These are phyloP conservation scores for Tuber magnatum DNA, from an alignment of 495 filamentous ascomycete genomes.

Conservation along the genomic window DNA sequence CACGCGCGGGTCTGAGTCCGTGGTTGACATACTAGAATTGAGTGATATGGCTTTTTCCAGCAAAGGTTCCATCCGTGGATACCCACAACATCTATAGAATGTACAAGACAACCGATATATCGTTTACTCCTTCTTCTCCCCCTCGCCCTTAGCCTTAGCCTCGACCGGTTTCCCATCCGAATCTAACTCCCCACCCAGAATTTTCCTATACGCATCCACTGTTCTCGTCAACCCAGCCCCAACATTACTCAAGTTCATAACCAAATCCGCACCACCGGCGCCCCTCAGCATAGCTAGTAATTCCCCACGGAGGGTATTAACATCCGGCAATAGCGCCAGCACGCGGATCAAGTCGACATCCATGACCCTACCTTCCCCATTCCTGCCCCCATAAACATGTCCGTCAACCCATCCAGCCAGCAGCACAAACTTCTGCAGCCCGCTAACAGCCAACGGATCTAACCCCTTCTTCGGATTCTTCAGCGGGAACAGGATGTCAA, in stretches of 20 bases:
- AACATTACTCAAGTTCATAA: conserved; percentile 30
- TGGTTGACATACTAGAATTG: background rate
- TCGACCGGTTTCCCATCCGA: background rate
- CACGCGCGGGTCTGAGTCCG: background rate
- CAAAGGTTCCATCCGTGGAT: background rate
- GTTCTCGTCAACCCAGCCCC: conserved; percentile 32
- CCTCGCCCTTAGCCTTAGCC: background rate
- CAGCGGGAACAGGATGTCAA: conserved; percentile 75
- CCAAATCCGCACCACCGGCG: conserved; percentile 37
- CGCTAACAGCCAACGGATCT: conserved; percentile 66
- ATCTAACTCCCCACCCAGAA: conserved; percentile 25
- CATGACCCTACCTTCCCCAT: conserved; percentile 63
- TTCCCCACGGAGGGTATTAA: conserved; percentile 75
- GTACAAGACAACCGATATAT: background rate
- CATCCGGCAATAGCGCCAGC: conserved; percentile 76
- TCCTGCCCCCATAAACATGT: conserved; percentile 30
- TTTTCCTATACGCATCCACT: conserved; percentile 37
- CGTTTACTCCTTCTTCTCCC: conserved; percentile 16
- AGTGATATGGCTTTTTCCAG: background rate
- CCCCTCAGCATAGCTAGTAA: conserved; percentile 48
- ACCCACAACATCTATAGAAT: background rate
- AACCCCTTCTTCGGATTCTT: conserved; percentile 72
- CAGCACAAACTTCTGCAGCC: conserved; percentile 76
- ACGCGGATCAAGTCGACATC: conserved; percentile 72
- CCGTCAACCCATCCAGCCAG: conserved; percentile 70